Evolutionary conservation across 805 yeast species (phyloP).

Genomic region (Ogataea paraovalis): DNA sequence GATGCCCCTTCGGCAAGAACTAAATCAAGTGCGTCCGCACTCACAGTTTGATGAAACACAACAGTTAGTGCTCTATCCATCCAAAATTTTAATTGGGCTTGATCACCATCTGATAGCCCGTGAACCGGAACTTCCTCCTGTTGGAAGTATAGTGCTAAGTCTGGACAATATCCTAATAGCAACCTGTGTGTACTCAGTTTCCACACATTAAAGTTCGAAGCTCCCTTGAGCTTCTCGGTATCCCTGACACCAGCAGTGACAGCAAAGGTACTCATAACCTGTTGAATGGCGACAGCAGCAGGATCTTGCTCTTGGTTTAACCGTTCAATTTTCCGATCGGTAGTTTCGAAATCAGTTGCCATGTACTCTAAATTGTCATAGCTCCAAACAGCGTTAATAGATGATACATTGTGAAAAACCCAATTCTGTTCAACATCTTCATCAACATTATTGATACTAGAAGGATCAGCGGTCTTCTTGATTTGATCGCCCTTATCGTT

Average conservation of each 20-base stretch:
- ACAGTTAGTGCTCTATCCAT: neutral
- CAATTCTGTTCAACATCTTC: too few species aligned
- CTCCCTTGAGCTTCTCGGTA: neutral
- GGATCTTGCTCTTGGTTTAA: too few species aligned
- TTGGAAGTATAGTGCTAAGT: neutral
- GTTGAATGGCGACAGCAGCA: too few species aligned
- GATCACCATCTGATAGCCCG: neutral
- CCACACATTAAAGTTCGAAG: neutral
- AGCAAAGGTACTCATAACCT: constrained; percentile 1
- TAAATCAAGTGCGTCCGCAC: neutral
- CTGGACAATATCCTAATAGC: neutral
- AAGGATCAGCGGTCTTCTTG: too few species aligned
- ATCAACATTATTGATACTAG: too few species aligned
- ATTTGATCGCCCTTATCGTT: too few species aligned
- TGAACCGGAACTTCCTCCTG: neutral
- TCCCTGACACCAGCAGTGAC: constrained; percentile 1
- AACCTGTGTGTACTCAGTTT: neutral
- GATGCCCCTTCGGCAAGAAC: neutral
- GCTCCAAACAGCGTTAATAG: too few species aligned
- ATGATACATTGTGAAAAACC: too few species aligned
- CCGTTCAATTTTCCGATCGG: too few species aligned
- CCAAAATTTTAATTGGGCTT: neutral
- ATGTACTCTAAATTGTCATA: too few species aligned
- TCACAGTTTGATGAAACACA: neutral
- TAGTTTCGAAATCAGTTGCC: too few species aligned